Percentiles rank a stretch among this genome's conserved stretches.
Conservation (phyloP, 441 rosid species). For the Croton laevigatus region DNA sequence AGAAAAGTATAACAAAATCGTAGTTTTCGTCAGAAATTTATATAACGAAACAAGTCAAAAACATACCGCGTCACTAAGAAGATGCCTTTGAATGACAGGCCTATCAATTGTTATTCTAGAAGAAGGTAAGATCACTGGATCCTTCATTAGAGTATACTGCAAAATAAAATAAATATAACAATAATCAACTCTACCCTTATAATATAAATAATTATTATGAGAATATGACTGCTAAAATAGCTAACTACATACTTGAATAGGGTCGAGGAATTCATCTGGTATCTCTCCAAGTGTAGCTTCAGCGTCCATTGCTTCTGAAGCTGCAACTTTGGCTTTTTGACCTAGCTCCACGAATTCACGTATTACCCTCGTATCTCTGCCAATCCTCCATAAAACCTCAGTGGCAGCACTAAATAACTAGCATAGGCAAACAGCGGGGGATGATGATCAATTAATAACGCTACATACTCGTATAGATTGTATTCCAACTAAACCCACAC, state of each 20-base stretch:
- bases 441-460: constrained; percentile 12
- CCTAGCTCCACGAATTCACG: constrained; percentile 82
- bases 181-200: too few relatives aligned
- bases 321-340: constrained; percentile 80
- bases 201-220: too few relatives aligned
- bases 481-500: background rate
- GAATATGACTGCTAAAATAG: background rate
- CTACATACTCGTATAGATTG: background rate
- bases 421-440: constrained; percentile 25
- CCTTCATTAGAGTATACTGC: constrained; percentile 96
- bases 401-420: constrained; percentile 92
- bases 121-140: constrained; percentile 95
- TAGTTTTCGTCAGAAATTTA: background rate
- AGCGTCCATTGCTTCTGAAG: constrained; percentile 91
- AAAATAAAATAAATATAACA: constrained; percentile 3
- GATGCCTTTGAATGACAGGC: constrained; percentile 96
- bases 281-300: constrained; percentile 96
- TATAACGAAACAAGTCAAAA: background rate
- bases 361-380: constrained; percentile 69
- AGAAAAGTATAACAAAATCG: background rate
- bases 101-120: constrained; percentile 85
- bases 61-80: constrained; percentile 84
- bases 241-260: constrained; percentile 56
- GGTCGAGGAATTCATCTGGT: constrained; percentile 99
- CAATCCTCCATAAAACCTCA: constrained; percentile 76